Conservation (phyloP, 2,329 filamentous ascomycete species). For the Diaporthe humulicola region DNA sequence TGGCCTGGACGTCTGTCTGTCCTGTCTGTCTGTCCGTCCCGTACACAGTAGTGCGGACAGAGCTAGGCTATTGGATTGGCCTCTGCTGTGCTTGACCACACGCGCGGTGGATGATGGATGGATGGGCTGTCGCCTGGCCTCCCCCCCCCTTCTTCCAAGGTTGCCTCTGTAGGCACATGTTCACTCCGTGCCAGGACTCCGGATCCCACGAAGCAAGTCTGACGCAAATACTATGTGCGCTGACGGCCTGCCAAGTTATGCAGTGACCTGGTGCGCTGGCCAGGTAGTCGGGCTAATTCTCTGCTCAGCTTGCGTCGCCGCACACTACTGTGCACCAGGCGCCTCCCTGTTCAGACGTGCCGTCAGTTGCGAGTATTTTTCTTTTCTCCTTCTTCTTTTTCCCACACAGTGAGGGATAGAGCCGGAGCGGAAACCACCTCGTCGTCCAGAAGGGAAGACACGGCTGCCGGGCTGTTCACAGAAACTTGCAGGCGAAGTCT, state of each 20-base stretch:
- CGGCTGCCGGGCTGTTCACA: neutral
- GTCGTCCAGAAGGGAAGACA: neutral
- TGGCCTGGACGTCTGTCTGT: neutral
- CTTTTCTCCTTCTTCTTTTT: neutral
- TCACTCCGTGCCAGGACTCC: conserved; percentile 17
- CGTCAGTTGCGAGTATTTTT: neutral
- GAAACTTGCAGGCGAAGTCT: conserved; percentile 18
- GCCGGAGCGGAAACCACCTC: neutral
- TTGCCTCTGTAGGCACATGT: conserved; percentile 19
- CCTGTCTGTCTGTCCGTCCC: too few relatives aligned
- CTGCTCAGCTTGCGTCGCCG: conserved; percentile 2
- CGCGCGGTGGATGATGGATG: neutral
- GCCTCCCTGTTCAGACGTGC: neutral
- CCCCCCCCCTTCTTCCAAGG: neutral
- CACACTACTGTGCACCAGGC: neutral
- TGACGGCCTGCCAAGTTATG: conserved; percentile 28
- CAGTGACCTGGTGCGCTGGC: conserved; percentile 18
- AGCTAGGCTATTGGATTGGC: conserved; percentile 27
- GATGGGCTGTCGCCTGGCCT: conserved; percentile 19
- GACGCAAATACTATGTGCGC: conserved; percentile 12
- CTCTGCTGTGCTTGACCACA: conserved; percentile 10
- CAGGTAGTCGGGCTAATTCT: neutral
- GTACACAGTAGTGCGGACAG: conserved; percentile 13
- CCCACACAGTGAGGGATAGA: neutral
- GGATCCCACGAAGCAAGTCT: conserved; percentile 24